Evolutionary conservation across 2,329 filamentous ascomycete species (phyloP), one percentile per base, ranked within the genome.

Genomic region (Macrophomina pseudophaseolina): DNA sequence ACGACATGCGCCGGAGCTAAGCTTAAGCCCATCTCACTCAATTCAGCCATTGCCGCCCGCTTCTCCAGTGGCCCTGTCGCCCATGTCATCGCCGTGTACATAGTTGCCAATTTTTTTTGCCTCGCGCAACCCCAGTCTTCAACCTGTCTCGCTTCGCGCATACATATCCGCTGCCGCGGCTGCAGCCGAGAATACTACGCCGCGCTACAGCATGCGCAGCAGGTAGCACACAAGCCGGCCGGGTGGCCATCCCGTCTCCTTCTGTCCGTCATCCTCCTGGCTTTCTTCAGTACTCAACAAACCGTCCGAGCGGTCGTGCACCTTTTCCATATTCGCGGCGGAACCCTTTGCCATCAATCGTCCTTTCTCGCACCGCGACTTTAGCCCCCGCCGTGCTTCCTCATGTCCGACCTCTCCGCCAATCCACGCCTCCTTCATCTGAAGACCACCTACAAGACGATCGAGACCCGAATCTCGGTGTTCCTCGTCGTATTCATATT

Each of bases 401-500:
- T 7, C 44, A 62, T 18, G 32, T 30, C 4, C 63, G 63, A 49
- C 11, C 16, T 14, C 40, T 58, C 30, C 38, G 30, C 42, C 32
- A 38, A 12, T 30, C 40, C 30, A 16, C 42, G n/a, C 40, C 30
- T 8, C 18, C 28, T n/a, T 42, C 30, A 30, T 9, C 40, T 7
- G 12, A 48, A 12, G 42, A 46, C 30, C 18, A 8, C 23, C 3
- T 11, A 33, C 11, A 30, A 23, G 5, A 11, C 6, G 46, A 64
- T 7, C 14, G n/a, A 4, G 28, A 65, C 9, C 16, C 49, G 8
- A 23, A n/a, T 14, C 46, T 35, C 6, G 49, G 46, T 30, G 48
- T 48, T 6, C 28, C 42, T 4, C 58, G 51, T 2, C 66, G 89
- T 40, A 89, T 97, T 68, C 88, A 95, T 73, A 85, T 97, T 56